A percentile compares a stretch with the other conserved stretches of the same genome.
These are phyloP conservation scores for Tephrocybe sp. DNA, from an alignment of 768 basidiomycete genomes.

Conservation along the genomic window DNA sequence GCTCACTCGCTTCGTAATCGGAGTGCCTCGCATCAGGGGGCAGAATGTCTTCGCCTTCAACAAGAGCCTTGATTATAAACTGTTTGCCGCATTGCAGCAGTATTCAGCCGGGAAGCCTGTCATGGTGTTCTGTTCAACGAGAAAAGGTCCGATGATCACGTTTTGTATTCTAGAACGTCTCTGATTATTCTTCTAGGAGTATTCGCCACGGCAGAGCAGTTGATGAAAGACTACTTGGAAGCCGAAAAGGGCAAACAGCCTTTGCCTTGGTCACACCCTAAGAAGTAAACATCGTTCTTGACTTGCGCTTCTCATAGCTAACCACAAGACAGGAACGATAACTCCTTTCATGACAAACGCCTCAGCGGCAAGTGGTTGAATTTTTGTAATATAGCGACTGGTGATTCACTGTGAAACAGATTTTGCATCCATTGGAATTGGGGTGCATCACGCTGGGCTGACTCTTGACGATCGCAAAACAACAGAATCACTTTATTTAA, in stretches of 20 bases:
- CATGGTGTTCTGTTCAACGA: constrained; percentile 84
- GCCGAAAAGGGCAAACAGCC: constrained; percentile 44
- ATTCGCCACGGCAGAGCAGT: constrained; percentile 68
- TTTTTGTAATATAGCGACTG: background rate
- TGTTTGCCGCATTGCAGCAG: constrained; percentile 72
- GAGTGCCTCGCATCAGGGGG: constrained; percentile 57
- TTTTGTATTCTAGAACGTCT: background rate
- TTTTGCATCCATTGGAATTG: constrained; percentile 74
- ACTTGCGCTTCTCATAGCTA: constrained; percentile 1
- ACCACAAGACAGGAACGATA: constrained; percentile 43
- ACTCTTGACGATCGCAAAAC: constrained; percentile 66
- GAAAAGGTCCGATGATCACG: constrained; percentile 66
- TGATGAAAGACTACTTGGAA: constrained; percentile 72
- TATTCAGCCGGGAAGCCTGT: constrained; percentile 82
- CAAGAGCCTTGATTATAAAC: constrained; percentile 65
- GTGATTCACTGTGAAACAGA: constrained; percentile 33
- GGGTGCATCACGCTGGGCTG: constrained; percentile 91
- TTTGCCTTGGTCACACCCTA: constrained; percentile 71
- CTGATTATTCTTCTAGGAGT: constrained; percentile 38
- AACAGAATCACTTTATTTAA: constrained; percentile 74
- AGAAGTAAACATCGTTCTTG: constrained; percentile 38
- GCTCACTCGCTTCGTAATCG: constrained; percentile 70
- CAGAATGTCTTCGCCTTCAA: constrained; percentile 82
- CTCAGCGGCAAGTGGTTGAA: constrained; percentile 49
- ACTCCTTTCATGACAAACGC: constrained; percentile 65